Conservation (phyloP, 257 asterid species). For the Capsicum rhomboideum region DNA sequence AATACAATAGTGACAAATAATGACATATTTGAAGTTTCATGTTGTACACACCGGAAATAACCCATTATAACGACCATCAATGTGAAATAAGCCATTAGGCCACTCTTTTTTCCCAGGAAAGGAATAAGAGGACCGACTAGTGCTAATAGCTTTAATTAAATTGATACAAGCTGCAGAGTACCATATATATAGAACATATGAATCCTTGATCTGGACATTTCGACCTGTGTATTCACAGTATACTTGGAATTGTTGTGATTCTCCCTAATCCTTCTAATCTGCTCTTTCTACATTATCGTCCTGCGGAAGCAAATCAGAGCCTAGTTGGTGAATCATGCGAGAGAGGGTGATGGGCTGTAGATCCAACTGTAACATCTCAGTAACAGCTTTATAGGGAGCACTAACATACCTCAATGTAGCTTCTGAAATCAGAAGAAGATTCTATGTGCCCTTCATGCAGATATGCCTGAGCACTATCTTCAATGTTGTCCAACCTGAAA, state of each 20-base stretch:
- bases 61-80: not conserved
- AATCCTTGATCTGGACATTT: not conserved
- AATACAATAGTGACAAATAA: not conserved
- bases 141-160: not conserved
- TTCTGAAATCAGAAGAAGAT: constrained; percentile 53
- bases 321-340: not conserved
- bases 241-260: not conserved
- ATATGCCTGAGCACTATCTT: constrained; percentile 73
- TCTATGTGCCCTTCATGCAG: constrained; percentile 56
- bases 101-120: not conserved
- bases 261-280: not conserved
- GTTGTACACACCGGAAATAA: not conserved
- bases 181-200: not conserved
- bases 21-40: not conserved
- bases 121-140: not conserved
- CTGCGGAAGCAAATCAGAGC: not conserved
- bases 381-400: not conserved
- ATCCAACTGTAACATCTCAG: not conserved
- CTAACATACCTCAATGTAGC: constrained; percentile 51
- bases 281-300: not conserved
- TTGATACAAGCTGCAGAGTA: not conserved
- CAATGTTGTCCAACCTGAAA: constrained; percentile 78
- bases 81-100: not conserved
- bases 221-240: not conserved
- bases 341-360: not conserved